Evolutionary conservation across 1,284 basidiomycete genomes (phyloP).

Genomic region (Naganishia cerealis): DNA sequence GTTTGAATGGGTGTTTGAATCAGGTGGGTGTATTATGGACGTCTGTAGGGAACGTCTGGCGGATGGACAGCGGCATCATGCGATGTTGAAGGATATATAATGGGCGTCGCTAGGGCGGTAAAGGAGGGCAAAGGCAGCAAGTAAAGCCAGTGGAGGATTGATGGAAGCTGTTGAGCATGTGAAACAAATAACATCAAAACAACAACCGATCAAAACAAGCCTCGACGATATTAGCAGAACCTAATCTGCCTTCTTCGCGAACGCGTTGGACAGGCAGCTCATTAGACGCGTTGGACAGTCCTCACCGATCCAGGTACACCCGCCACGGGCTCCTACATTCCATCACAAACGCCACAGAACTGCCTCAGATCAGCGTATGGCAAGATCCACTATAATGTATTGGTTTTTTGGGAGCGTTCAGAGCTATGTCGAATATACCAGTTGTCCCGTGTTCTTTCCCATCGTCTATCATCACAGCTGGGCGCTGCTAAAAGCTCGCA

Average conservation of each 20-base stretch:
- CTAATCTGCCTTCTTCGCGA: not conserved
- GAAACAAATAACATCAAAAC: constrained; percentile 3
- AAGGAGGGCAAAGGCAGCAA: constrained; percentile 1
- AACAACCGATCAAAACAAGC: constrained; percentile 4
- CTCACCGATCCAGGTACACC: too few species aligned
- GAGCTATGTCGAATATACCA: too few species aligned
- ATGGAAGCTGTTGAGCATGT: not conserved
- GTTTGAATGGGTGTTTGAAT: not conserved
- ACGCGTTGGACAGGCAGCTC: not conserved
- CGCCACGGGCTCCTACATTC: not conserved
- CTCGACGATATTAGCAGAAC: not conserved
- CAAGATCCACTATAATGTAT: too few species aligned
- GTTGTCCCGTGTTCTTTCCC: too few species aligned
- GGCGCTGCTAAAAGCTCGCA: too few species aligned
- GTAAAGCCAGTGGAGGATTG: not conserved
- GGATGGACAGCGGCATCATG: not conserved
- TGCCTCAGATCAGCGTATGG: too few species aligned
- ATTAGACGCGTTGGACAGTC: not conserved
- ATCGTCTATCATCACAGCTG: too few species aligned
- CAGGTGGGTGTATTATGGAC: too few species aligned
- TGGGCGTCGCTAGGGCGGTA: not conserved
- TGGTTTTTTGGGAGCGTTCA: too few species aligned
- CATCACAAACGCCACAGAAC: too few species aligned
- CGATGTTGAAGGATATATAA: constrained; percentile 1
- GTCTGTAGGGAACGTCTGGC: not conserved